A percentile compares a stretch with the other conserved stretches of the same genome.
phyloP scores from a whole-genome alignment of 139 green algal species.

The Pseudopediastrum boryanum region DNA sequence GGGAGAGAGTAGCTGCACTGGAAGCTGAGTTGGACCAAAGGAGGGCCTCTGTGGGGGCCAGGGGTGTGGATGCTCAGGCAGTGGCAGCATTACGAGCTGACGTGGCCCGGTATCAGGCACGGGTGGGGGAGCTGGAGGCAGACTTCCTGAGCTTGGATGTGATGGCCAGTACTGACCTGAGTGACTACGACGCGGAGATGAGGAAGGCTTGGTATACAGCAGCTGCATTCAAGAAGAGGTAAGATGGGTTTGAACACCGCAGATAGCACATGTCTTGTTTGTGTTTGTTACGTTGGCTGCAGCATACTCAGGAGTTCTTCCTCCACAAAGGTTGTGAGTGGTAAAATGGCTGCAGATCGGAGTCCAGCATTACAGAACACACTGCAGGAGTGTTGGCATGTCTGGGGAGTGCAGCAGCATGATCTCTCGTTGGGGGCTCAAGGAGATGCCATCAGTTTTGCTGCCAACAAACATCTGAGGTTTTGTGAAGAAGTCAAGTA shows the following conservation, averaged over 20 bases:
- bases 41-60: neutral
- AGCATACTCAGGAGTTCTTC: too few species aligned
- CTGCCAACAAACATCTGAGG: too few species aligned
- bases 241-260: too few species aligned
- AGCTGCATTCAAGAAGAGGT: conserved; percentile 65
- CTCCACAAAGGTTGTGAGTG: too few species aligned
- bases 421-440: too few species aligned
- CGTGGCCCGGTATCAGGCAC: conserved; percentile 44
- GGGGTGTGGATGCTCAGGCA: neutral
- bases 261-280: neutral
- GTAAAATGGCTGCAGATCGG: too few species aligned
- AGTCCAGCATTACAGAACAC: too few species aligned
- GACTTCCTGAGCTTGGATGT: conserved; percentile 54
- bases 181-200: conserved; percentile 53
- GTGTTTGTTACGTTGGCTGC: too few species aligned
- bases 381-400: too few species aligned
- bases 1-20: conserved; percentile 44
- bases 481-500: too few species aligned
- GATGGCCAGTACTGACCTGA: conserved; percentile 35
- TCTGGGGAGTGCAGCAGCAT: too few species aligned
- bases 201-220: conserved; percentile 63
- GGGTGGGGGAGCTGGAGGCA: conserved; percentile 55
- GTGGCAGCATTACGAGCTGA: conserved; percentile 49
- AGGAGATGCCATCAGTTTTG: too few species aligned
- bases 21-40: conserved; percentile 38